Evolutionary conservation across 2,329 filamentous ascomycete genomes (phyloP).

Genomic region (Emericellopsis atlantica): DNA sequence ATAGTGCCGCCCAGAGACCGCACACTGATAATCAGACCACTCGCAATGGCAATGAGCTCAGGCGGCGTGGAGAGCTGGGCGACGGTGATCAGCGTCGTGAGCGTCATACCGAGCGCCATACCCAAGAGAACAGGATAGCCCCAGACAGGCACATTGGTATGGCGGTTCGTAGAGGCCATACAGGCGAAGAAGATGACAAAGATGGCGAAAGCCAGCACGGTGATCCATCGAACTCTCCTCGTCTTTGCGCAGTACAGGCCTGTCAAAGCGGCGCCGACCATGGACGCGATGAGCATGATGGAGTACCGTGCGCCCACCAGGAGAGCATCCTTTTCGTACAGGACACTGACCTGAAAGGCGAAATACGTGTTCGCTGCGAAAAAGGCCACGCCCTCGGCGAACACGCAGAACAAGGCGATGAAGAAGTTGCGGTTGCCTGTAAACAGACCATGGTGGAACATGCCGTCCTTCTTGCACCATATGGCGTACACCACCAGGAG

Average conservation of each 20-base stretch:
- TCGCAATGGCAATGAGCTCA: constrained; percentile 21
- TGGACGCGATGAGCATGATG: constrained; percentile 17
- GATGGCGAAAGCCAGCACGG: constrained; percentile 9
- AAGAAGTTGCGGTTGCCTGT: constrained; percentile 19
- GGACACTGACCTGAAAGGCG: constrained; percentile 18
- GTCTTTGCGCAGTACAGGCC: constrained; percentile 15
- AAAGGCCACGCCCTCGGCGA: constrained; percentile 23
- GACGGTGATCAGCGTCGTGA: constrained; percentile 17
- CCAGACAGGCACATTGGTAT: constrained; percentile 15
- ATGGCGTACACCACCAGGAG: constrained; percentile 19
- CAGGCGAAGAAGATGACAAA: constrained; percentile 15
- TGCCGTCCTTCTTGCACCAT: constrained; percentile 20
- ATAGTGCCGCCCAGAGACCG: constrained; percentile 23
- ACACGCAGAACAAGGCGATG: constrained; percentile 20
- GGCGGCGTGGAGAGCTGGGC: constrained; percentile 23
- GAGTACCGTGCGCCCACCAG: constrained; percentile 17
- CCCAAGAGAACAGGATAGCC: constrained; percentile 22
- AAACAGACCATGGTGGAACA: constrained; percentile 27
- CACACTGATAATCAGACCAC: constrained; percentile 20
- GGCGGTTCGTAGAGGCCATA: constrained; percentile 17
- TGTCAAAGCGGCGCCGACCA: constrained; percentile 12
- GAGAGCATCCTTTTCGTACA: constrained; percentile 21
- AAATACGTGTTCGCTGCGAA: constrained; percentile 29
- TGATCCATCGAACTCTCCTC: constrained; percentile 10
- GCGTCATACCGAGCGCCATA: constrained; percentile 16